Percentiles rank a stretch among this genome's conserved stretches.
Evolutionary conservation across 108 stramenopile species (phyloP).

Genomic region (Fistulifera pelliculosa): DNA sequence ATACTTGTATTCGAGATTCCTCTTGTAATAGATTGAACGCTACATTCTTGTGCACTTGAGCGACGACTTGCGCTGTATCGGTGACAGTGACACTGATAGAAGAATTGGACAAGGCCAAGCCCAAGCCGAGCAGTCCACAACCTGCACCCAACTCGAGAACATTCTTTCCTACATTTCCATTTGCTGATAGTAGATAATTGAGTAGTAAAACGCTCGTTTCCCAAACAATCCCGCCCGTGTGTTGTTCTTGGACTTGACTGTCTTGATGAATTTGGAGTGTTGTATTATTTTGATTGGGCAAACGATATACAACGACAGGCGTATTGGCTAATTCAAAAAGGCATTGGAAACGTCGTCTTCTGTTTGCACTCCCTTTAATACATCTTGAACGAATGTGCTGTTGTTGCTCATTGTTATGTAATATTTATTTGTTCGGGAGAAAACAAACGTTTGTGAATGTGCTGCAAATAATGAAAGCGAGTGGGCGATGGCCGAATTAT

Average conservation of each 20-base stretch:
- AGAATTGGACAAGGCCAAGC: constrained; percentile 20
- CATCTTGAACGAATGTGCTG: too few relatives aligned
- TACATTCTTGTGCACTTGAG: constrained; percentile 37
- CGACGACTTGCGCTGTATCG: constrained; percentile 45
- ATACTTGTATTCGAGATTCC: background rate
- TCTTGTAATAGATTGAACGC: constrained; percentile 5
- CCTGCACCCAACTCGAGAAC: constrained; percentile 50
- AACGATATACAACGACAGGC: constrained; percentile 39
- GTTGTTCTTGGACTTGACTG: constrained; percentile 26
- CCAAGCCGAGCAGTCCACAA: constrained; percentile 50
- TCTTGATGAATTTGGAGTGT: constrained; percentile 44
- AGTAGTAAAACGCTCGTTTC: constrained; percentile 56
- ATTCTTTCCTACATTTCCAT: background rate
- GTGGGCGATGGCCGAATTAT: too few relatives aligned
- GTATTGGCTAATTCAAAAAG: constrained; percentile 73
- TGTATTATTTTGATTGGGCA: constrained; percentile 5
- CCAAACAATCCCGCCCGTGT: constrained; percentile 78
- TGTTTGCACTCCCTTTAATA: too few relatives aligned
- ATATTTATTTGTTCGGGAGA: too few relatives aligned
- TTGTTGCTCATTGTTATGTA: too few relatives aligned
- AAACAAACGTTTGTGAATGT: too few relatives aligned
- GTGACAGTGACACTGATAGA: constrained; percentile 44
- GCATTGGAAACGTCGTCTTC: constrained; percentile 14
- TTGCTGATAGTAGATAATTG: constrained; percentile 22
- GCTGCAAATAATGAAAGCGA: too few relatives aligned